Conservation (phyloP, 768 basidiomycete species). For the Lyophyllum decastes region DNA sequence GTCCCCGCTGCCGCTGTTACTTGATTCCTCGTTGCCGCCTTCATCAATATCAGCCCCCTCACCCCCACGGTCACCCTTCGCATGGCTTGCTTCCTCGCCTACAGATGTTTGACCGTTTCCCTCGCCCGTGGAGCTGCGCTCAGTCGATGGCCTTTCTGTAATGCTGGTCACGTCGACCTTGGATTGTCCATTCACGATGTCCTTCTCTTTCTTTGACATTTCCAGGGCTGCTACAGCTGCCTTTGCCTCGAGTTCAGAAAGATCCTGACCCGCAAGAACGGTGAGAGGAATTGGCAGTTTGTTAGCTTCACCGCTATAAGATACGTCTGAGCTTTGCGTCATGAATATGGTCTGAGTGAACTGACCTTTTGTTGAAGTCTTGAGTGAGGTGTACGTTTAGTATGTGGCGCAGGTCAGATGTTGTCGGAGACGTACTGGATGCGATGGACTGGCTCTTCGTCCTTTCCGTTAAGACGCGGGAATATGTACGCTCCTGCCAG, state of each 20-base stretch:
- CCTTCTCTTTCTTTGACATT: background rate
- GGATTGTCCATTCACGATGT: background rate
- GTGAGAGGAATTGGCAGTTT: conserved; percentile 27
- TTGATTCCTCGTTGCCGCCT: background rate
- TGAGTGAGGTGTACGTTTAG: background rate
- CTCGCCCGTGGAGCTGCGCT: background rate
- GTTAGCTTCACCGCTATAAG: conserved; percentile 14
- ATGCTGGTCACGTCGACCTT: background rate
- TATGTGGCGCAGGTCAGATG: background rate
- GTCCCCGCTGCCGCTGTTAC: background rate
- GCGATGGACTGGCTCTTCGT: conserved; percentile 34
- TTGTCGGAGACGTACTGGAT: conserved; percentile 26
- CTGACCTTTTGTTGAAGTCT: conserved; percentile 27
- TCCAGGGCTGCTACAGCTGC: conserved; percentile 12
- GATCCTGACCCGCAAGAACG: conserved; percentile 30
- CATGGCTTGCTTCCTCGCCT: background rate
- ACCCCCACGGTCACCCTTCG: background rate
- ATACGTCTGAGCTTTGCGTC: background rate
- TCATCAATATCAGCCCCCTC: background rate
- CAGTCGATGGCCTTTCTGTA: background rate
- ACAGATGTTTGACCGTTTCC: background rate
- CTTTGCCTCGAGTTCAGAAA: conserved; percentile 26
- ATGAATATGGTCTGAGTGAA: background rate
- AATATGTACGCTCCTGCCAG: conserved; percentile 18
- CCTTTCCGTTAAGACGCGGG: conserved; percentile 28